A percentile compares a stretch with the other conserved stretches of the same genome.
Evolutionary conservation across 495 filamentous ascomycete species (phyloP).

Genomic region (Trichoderma reesei): DNA sequence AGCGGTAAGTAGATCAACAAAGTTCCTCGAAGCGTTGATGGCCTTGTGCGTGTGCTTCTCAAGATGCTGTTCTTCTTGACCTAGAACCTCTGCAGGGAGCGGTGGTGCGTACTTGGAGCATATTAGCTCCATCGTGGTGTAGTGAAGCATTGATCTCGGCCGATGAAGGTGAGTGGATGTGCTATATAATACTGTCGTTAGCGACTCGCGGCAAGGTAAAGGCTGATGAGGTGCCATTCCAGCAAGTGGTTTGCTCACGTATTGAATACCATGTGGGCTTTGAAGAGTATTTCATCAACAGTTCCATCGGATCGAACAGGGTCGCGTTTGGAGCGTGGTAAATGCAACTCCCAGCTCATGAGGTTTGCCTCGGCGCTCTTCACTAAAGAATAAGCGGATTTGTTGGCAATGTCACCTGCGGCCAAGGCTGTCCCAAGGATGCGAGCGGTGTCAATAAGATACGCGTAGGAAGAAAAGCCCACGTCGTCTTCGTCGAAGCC

Average conservation of each 20-base stretch:
- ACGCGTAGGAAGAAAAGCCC: slow-evolving; percentile 51
- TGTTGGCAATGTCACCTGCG: not conserved
- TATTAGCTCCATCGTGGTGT: not conserved
- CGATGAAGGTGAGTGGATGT: not conserved
- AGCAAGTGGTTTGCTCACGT: not conserved
- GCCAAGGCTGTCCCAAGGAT: slow-evolving; percentile 1
- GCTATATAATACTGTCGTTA: not conserved
- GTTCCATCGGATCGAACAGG: slow-evolving; percentile 43
- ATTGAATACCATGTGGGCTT: slow-evolving; percentile 49
- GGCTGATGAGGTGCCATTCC: not conserved
- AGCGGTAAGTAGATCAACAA: not conserved
- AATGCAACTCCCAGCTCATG: slow-evolving; percentile 51
- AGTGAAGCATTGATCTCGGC: not conserved
- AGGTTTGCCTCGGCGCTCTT: slow-evolving; percentile 41
- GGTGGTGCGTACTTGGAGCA: not conserved
- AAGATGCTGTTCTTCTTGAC: not conserved
- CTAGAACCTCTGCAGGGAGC: not conserved
- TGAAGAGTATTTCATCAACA: slow-evolving; percentile 59
- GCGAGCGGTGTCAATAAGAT: slow-evolving; percentile 29
- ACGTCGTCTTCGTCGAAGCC: slow-evolving; percentile 41
- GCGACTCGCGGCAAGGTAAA: no score
- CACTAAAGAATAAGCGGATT: not conserved
- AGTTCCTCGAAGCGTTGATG: not conserved
- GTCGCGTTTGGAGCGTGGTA: slow-evolving; percentile 49
- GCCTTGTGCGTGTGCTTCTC: not conserved